Percentiles rank a stretch among this genome's conserved stretches.
Evolutionary conservation across 192 early-diverging fungal species (phyloP).

Genomic region (Coemansia sp.): DNA sequence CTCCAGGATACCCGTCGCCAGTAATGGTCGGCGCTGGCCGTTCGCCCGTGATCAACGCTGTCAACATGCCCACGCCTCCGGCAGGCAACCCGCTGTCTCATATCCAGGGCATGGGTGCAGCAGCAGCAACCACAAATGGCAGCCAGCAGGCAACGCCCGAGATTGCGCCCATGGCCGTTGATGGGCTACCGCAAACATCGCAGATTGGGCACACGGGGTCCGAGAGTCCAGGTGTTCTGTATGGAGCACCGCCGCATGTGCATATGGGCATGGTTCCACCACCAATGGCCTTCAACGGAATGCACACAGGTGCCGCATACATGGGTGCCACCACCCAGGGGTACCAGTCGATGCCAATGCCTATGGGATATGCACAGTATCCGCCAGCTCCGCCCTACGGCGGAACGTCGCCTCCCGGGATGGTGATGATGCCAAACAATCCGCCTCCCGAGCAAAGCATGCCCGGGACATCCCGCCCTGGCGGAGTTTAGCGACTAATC

Average conservation of each 20-base stretch:
- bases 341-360: conserved; percentile 41
- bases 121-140: not conserved
- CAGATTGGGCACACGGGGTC: conserved; percentile 23
- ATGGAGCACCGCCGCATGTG: conserved; percentile 27
- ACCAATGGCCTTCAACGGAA: conserved; percentile 38
- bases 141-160: conserved; percentile 33
- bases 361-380: conserved; percentile 50
- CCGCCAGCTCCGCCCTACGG: conserved; percentile 30
- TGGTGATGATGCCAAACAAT: conserved; percentile 43
- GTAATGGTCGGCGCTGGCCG: conserved; percentile 28
- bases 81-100: conserved; percentile 19
- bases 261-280: conserved; percentile 53
- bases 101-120: conserved; percentile 11
- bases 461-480: conserved; percentile 16
- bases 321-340: conserved; percentile 36
- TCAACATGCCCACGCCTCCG: conserved; percentile 11
- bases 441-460: conserved; percentile 34
- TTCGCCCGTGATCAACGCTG: conserved; percentile 27
- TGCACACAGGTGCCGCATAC: conserved; percentile 35
- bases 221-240: conserved; percentile 37
- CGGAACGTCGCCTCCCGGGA: conserved; percentile 32
- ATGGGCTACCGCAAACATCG: conserved; percentile 8
- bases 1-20: conserved; percentile 35
- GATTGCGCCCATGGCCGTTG: conserved; percentile 26
- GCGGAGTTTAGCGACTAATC: not conserved